Base-by-base conservation (phyloP, 768 basidiomycete species). In the Boletus subcaerulescens region DNA sequence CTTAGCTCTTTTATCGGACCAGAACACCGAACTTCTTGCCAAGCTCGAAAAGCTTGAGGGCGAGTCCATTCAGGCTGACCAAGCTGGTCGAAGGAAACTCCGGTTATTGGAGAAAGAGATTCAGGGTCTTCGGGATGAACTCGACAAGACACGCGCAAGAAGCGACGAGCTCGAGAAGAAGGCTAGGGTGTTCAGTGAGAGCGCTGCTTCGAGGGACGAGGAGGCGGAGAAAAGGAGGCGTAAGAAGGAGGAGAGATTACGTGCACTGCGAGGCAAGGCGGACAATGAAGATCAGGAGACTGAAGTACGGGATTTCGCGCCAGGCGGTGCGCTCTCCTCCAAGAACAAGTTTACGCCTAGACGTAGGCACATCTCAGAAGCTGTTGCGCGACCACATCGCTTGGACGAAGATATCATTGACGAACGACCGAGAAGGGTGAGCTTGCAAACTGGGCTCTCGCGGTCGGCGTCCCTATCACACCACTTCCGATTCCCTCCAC, bases 21-120 rank as follows among this genome's bases (percentile, higher is more conserved):
- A 94, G 71, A 94, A 94, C 62, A 83, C 85, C 0, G 90, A 93
- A 58, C 83, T 94, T 15, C 72, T 89, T 5, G 71, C 78, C 24
- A 90, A 91, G 59, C 77, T 94, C 6, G 87, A 92, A 70, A 79
- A 80, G 56, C 78, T 94, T 11, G 88, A 93, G 66, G 69, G 77
- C 1, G 91, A 93, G 56, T 83, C 90, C 15, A 70, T 69, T 12
- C 79, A 80, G 42, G 77, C 86, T 3, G 90, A 93, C 60, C 79
- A 80, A 36, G 75, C 78, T 1, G 89, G 91, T 13, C 79, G 85
- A 55, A 80, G 83, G 33, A 85, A 83, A 60, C 75, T 95, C 18
- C 82, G 84, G 42, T 78, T 78, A 64, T 69, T 95, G 48, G 91
- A 93, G 71, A 84, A 83, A 66, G 92, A 95, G 75, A 88, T 95